A percentile compares a stretch with the other conserved stretches of the same genome.
Conservation (phyloP, 2,329 filamentous ascomycete genomes). For the Neurospora crassa region DNA sequence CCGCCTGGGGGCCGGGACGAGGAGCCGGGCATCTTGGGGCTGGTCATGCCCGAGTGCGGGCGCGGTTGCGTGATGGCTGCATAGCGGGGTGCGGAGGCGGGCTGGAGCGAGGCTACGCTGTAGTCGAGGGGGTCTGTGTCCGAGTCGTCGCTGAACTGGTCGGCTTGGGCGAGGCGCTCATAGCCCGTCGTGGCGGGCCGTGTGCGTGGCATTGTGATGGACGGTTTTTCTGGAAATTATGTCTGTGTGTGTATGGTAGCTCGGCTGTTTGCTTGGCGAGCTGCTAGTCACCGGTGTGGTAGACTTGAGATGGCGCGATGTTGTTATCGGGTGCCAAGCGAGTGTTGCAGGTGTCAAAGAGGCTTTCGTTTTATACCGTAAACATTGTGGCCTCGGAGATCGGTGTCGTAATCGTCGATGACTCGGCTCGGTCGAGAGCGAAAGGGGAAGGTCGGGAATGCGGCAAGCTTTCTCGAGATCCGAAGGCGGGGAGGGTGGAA, state of each 20-base stretch:
- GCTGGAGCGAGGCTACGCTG: slow-evolving; percentile 43
- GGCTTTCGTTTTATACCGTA: neutral
- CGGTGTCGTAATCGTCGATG: neutral
- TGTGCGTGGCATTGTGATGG: slow-evolving; percentile 50
- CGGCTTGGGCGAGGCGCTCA: slow-evolving; percentile 74
- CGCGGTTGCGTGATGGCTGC: slow-evolving; percentile 53
- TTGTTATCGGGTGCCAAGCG: neutral
- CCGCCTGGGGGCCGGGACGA: slow-evolving; percentile 4
- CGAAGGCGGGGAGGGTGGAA: neutral
- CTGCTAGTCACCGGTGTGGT: neutral
- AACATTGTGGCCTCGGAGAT: neutral
- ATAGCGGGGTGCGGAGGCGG: slow-evolving; percentile 50
- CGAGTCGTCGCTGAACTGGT: slow-evolving; percentile 63
- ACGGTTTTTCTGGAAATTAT: neutral
- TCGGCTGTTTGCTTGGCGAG: neutral
- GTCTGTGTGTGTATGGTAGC: neutral
- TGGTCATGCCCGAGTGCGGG: slow-evolving; percentile 50
- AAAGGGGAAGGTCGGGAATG: neutral
- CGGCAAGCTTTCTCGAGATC: neutral
- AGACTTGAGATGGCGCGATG: neutral
- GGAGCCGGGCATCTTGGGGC: slow-evolving; percentile 35
- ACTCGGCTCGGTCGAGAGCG: neutral
- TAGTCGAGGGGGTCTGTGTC: slow-evolving; percentile 51
- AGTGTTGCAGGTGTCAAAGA: neutral
- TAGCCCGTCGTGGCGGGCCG: slow-evolving; percentile 72